phyloP scores from a whole-genome alignment of 345 rosid species.

The Laguncularia racemosa region DNA sequence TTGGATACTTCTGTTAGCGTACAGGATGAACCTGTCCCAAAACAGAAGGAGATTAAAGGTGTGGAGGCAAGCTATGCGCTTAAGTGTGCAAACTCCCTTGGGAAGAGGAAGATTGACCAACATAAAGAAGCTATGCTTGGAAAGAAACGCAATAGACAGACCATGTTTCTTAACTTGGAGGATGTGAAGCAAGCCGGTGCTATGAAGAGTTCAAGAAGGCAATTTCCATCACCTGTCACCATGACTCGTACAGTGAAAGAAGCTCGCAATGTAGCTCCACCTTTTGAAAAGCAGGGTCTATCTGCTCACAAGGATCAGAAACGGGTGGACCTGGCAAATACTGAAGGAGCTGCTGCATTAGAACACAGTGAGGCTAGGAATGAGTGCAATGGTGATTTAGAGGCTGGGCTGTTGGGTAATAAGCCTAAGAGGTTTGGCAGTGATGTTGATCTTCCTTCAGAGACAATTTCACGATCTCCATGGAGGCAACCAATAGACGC shows the following conservation, averaged over 20 bases:
- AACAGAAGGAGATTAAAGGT: conserved; percentile 77
- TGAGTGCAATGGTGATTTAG: conserved; percentile 65
- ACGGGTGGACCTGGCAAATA: conserved; percentile 39
- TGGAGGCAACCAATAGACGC: conserved; percentile 68
- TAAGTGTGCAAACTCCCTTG: conserved; percentile 57
- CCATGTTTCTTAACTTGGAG: conserved; percentile 80
- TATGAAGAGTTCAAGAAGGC: conserved; percentile 60
- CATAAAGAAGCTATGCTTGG: conserved; percentile 98
- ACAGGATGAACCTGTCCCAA: conserved; percentile 43
- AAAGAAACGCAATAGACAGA: conserved; percentile 92
- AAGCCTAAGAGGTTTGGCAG: conserved; percentile 59
- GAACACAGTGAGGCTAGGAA: conserved; percentile 47
- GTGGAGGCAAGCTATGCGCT: conserved; percentile 71
- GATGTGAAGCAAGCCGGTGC: conserved; percentile 91
- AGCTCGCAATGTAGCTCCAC: conserved; percentile 33
- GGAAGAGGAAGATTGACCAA: conserved; percentile 82
- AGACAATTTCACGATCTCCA: conserved; percentile 31
- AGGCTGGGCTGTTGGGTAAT: conserved; percentile 26
- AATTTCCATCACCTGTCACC: conserved; percentile 39
- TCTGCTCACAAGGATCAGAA: conserved; percentile 47
- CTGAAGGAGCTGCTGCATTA: conserved; percentile 38
- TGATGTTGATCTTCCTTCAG: conserved; percentile 49
- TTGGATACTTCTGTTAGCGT: conserved; percentile 27
- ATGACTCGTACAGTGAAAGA: conserved; percentile 71
- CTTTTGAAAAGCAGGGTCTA: conserved; percentile 43